Evolutionary conservation across 352 stramenopile species (phyloP), one percentile per base, ranked within the genome.

Genomic region (Phytopythium vexans): DNA sequence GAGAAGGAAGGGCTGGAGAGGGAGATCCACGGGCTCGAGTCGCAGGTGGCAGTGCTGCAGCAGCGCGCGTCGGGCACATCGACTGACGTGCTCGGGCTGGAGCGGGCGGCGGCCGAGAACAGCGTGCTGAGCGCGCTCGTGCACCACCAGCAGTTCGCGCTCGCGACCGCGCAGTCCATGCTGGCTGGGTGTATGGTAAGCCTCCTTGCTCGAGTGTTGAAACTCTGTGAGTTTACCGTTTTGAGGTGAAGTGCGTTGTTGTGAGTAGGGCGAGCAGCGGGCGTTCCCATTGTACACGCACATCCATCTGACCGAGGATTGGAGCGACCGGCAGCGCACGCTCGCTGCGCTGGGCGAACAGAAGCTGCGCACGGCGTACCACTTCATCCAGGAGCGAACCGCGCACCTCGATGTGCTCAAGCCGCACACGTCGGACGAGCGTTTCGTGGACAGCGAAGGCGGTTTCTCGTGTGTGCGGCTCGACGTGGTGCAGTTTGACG

Each of bases 11-110:
- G 43, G 2, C 41, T 79, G 3, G 49, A 66, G 40, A 41, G 52
- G 35, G 68, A 77, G 34, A 51, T 70, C 4, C 52, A 66, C 55
- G 51, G 41, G 4, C 45, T 77, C 16, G 54, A 74, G 58, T 61
- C 58, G 40, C 66, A 79, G 53, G 62, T 79, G 52, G 52, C 52
- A 35, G 64, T 74, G 21, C 58, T 79, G 8, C 59, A 64, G 41
- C 50, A 39, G 6, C 58, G 51, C 31, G 8, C 31, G 3, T 37
- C 27, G 4, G 43, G 16, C 8, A 27, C 21, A 27, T 27, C 21
- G 21, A 27, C 21, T 27, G 21, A 27, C 21, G 21, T 27, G 21
- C 21, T 27, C 21, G 21, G 21, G 9, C 52, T 68, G 45, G 56
- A 62, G 41, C 46, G 48, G 1, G 34, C 48, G 46, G 50, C 56